Base-by-base conservation (phyloP, 2,329 filamentous ascomycete genomes). In the Aspergillus eucalypticola region DNA sequence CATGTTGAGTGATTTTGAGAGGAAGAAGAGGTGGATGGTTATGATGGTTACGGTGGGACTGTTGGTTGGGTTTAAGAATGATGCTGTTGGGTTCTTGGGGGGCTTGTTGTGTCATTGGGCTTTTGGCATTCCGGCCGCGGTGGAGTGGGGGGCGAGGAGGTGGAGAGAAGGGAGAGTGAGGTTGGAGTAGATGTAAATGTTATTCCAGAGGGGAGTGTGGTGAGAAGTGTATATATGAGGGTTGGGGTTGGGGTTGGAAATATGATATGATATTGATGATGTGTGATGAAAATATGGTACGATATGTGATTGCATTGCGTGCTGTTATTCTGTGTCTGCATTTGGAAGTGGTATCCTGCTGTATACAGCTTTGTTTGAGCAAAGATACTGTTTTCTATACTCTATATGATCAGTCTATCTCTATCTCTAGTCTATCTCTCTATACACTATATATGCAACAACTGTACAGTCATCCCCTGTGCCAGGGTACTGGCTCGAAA, bases 11-110 rank as follows among this genome's bases (percentile, higher is more conserved):
- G 88, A 92, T 15, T 80, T 85, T 54, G 90, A 95, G 75, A 84
- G 87, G 49, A 84, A 84, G 58, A 86, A 91, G 73, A 83, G 92
- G 59, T 96, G 91, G 90, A 90, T 87, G 21, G 88, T 96, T 0
- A 96, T 97, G 92, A 82, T 96, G 60, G 88, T 93, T 63, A 98
- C 94, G 0, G 87, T 91, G 8, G 92, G 90, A 0, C 85, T 89
- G 2, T 83, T 96, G 56, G 76, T 98, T 53, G 92, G 91, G 0
- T 96, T 96, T 69, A 90, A 87, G 74, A 98, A 97, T 71, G 93
- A 96, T 76, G 92, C 89, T 0, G 85, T 96, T 5, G 94, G 94
- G 0, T 96, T 97, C 69, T 61, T 90, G 13, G 91, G 89, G 0
- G 94, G 94, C 0, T 85, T 96, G 82, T 73, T 90, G 3, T 96